Conservation (phyloP, 2,329 filamentous ascomycete genomes). For the Bipolaris zeicola region DNA sequence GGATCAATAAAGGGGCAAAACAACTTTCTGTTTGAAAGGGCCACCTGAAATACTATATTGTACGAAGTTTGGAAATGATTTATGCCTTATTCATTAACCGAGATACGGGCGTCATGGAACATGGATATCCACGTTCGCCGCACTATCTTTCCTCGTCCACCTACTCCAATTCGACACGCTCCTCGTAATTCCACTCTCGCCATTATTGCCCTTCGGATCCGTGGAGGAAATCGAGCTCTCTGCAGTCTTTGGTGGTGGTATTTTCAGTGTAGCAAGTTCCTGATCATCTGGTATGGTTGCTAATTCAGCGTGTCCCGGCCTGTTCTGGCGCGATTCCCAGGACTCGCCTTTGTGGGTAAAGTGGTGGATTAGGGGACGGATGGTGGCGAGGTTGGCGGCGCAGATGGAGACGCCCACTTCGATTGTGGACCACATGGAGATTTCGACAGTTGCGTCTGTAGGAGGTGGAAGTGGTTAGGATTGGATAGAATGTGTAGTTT, state of each 20-base stretch:
- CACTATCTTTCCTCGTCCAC: neutral
- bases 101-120: neutral
- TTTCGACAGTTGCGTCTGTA: constrained; percentile 18
- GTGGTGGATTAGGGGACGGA: constrained; percentile 13
- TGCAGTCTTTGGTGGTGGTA: neutral
- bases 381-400: constrained; percentile 21
- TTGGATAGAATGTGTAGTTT: neutral
- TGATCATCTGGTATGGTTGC: neutral
- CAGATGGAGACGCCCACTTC: constrained; percentile 20
- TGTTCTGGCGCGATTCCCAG: neutral
- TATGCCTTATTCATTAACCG: neutral
- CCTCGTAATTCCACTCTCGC: neutral
- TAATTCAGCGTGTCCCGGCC: neutral
- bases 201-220: neutral
- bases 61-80: too few relatives aligned
- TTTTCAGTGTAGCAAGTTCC: neutral
- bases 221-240: neutral
- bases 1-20: too few relatives aligned
- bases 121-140: neutral
- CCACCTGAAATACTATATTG: too few relatives aligned
- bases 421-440: constrained; percentile 25
- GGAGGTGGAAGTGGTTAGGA: neutral
- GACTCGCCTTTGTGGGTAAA: neutral
- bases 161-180: neutral
- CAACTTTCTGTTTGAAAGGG: too few relatives aligned